phyloP scores from a whole-genome alignment of 352 stramenopile genomes.

The Pythium brassicae region DNA sequence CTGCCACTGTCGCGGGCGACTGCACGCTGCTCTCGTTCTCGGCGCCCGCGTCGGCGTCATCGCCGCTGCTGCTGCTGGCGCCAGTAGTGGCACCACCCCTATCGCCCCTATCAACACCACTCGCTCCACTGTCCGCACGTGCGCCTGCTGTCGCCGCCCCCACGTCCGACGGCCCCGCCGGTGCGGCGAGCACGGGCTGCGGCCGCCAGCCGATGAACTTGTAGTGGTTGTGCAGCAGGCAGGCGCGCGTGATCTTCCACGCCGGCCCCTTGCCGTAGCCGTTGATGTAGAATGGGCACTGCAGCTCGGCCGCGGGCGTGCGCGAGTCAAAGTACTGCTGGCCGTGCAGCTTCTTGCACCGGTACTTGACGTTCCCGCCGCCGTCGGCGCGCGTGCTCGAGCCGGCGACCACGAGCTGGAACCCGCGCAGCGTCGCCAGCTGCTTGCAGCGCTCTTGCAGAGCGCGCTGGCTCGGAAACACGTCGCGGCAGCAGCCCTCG shows the following conservation, averaged over 20 bases:
- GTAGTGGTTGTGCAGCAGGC: conserved; percentile 81
- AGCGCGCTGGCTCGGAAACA: conserved; percentile 55
- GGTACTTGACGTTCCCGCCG: conserved; percentile 80
- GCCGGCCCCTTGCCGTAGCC: conserved; percentile 54
- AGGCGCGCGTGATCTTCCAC: conserved; percentile 77
- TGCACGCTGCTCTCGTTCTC: background rate
- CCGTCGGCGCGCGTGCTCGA: conserved; percentile 65
- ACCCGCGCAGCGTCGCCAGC: conserved; percentile 69
- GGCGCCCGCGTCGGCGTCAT: background rate
- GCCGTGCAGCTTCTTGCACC: conserved; percentile 74
- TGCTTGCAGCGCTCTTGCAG: conserved; percentile 77
- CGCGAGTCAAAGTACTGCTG: conserved; percentile 72
- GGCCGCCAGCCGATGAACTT: conserved; percentile 74
- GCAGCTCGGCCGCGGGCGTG: conserved; percentile 39
- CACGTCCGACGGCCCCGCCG: background rate
- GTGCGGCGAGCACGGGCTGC: background rate
- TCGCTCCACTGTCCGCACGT: too few species aligned
- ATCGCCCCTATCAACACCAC: too few species aligned
- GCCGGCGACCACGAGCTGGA: conserved; percentile 63
- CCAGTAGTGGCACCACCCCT: background rate
- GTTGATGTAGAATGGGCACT: conserved; percentile 82
- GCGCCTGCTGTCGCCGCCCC: background rate
- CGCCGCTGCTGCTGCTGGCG: background rate
- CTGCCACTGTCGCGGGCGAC: background rate
- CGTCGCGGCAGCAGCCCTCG: conserved; percentile 44